Evolutionary conservation across 2,329 filamentous ascomycete genomes (phyloP).

Genomic region (Fusarium nygamai): DNA sequence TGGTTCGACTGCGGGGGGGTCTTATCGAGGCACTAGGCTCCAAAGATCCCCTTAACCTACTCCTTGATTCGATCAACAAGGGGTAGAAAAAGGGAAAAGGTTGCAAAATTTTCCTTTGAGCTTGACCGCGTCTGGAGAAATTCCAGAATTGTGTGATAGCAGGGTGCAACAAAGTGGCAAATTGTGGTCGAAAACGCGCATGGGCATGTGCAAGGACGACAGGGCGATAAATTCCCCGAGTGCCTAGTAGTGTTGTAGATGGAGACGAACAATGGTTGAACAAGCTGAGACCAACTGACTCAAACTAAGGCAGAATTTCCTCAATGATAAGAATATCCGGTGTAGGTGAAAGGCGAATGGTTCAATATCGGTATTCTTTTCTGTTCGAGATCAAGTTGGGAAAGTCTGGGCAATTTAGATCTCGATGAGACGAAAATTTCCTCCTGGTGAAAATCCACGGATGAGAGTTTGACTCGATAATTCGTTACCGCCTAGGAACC

Average conservation of each 20-base stretch:
- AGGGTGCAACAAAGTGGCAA: conserved; percentile 43
- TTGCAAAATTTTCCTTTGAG: conserved; percentile 39
- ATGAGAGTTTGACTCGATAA: conserved; percentile 28
- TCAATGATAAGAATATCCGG: conserved; percentile 1
- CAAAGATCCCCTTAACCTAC: conserved; percentile 36
- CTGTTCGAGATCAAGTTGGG: conserved; percentile 26
- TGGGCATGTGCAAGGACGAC: conserved; percentile 44
- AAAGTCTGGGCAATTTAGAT: conserved; percentile 23
- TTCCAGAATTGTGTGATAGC: conserved; percentile 43
- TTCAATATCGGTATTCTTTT: conserved; percentile 20
- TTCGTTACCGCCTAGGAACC: conserved; percentile 42
- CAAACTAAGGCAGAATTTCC: conserved; percentile 10
- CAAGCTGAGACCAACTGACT: conserved; percentile 11
- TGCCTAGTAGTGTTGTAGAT: conserved; percentile 20
- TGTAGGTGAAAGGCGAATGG: conserved; percentile 9
- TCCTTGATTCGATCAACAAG: conserved; percentile 38
- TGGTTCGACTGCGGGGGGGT: conserved; percentile 44
- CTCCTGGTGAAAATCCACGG: conserved; percentile 32
- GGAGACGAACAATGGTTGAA: conserved; percentile 26
- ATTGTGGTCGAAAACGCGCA: conserved; percentile 36
- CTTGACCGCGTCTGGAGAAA: conserved; percentile 37
- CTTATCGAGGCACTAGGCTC: conserved; percentile 36
- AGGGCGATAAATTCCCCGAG: conserved; percentile 41
- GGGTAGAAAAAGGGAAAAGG: conserved; percentile 19
- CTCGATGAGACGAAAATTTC: conserved; percentile 39